Evolutionary conservation across 306 rosid genomes (phyloP), one percentile per base, ranked within the genome.

Genomic region (Alnus rubra): DNA sequence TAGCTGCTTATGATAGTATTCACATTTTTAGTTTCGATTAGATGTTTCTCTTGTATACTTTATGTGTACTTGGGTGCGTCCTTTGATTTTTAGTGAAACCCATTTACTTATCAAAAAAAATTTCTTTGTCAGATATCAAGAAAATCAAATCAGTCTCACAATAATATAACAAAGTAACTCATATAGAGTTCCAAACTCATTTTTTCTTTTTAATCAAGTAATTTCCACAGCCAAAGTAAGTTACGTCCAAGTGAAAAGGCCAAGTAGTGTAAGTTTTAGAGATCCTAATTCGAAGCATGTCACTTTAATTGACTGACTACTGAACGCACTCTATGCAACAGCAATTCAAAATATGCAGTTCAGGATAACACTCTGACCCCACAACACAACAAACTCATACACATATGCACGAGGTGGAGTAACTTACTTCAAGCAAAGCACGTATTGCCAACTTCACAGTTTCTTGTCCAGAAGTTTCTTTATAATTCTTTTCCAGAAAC

Each of bases 361-460:
- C 8, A 42, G 51, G 28, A 67, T 9, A 19, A 59, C 65, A 3
- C 48, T 37, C 12, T 19, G 19, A 67, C 7, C 9, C 1, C 13
- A n/a, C 33, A n/a, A n/a, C 13, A 9, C 30, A 1, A 18, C 13
- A 59, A 9, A 23, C 35, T 23, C 72, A 68, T 1, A 4, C 51
- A 68, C 2, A 23, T 45, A 16, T 2, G 18, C 39, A 44, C 8
- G 3, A 16, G 56, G 37, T 9, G 49, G 4, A 65, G 33, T 42
- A 42, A 42, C 73, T 58, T 64, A 84, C 89, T 89, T 86, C 90
- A 69, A 88, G 92, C 78, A 88, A 78, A 69, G 92, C 88, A 68
- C 90, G 88, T 65, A 88, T 88, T 0, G 92, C 88, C 65, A 88
- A 89, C 81, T 88, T 88, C 62, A 84, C 60, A 7, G 92, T 86